Percentiles rank a stretch among this genome's conserved stretches.
phyloP scores from a whole-genome alignment of 2,329 filamentous ascomycete species.

The Leptoxyphium fumago region DNA sequence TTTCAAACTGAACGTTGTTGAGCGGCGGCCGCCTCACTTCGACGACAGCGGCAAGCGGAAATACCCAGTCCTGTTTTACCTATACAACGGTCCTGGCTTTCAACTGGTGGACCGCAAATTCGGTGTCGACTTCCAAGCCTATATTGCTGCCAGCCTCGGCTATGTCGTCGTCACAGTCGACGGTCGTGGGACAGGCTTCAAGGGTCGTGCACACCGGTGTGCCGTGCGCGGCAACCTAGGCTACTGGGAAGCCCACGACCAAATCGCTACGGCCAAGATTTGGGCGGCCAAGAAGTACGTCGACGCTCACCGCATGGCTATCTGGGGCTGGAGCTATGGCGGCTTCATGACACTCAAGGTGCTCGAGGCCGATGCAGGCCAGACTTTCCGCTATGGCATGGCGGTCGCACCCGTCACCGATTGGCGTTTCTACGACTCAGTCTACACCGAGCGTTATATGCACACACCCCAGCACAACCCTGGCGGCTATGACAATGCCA shows the following conservation, averaged over 20 bases:
- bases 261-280: constrained; percentile 76
- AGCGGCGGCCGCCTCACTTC: constrained; percentile 83
- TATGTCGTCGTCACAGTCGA: constrained; percentile 95
- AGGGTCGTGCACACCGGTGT: constrained; percentile 70
- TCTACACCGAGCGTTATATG: constrained; percentile 97
- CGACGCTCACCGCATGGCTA: constrained; percentile 66
- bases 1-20: constrained; percentile 57
- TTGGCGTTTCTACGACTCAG: constrained; percentile 85
- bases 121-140: constrained; percentile 76
- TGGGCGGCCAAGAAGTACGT: constrained; percentile 74
- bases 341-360: constrained; percentile 93
- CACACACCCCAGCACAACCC: constrained; percentile 74
- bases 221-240: constrained; percentile 74
- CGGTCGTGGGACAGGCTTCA: constrained; percentile 80
- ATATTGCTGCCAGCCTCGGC: constrained; percentile 68
- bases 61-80: constrained; percentile 87
- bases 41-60: constrained; percentile 51
- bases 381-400: constrained; percentile 93
- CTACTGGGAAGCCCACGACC: constrained; percentile 70
- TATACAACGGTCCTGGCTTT: constrained; percentile 90
- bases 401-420: constrained; percentile 97
- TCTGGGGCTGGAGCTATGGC: constrained; percentile 98
- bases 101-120: constrained; percentile 75
- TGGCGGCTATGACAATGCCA: constrained; percentile 59
- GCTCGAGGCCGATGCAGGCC: constrained; percentile 74